Base-by-base conservation (phyloP, 495 filamentous ascomycete genomes). In the Penicillium subrubescens region DNA sequence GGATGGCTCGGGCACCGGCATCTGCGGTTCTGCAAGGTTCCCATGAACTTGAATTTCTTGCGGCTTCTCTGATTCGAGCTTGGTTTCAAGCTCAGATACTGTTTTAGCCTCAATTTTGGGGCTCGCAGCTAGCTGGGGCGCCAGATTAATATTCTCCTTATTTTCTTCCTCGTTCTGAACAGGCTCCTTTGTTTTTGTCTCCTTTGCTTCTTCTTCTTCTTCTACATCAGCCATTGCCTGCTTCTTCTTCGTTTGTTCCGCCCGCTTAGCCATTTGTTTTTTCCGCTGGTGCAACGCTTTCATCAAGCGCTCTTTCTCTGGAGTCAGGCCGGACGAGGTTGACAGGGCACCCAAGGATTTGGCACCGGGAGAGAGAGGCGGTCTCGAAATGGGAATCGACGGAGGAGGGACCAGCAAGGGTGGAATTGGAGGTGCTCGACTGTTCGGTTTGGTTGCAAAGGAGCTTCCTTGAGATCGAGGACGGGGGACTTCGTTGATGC, bases 231-330 rank as follows among this genome's bases (percentile, higher is more conserved):
- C 58, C 61, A 65, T 66, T 61, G 63, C 58, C 50, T 79, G 67
- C 46, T 65, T 75, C 44, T 69, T 73, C 61, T 73, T 79, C 44
- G 63, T 71, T 58, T 76, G 72, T 31, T 76, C 72, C n/a, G 74
- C 71, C 43, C 73, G 71, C 59, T 78, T 83, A 19, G 77, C 84
- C 82, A 87, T 81, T 67, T 91, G 88, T 70, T 90, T 92, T 75
- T 92, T 93, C 43, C 95, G 84, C 50, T 97, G 79, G 67, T 98
- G 90, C 74, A 97, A 82, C 6, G 95, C 94, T 79, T 94, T 97
- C 92, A 96, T 91, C 62, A 99, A 80, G 65, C 93, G 85, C 67
- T 90, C 87, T 74, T 97, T 97, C 73, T 98, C 95, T 0, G 92
- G 91, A 1, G 92, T 94, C 71, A 96, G 87, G 17, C 86, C 83